These are phyloP conservation scores for Xylariaceae sp. DNA, from an alignment of 2,329 filamentous ascomycete species.

Conservation along the genomic window DNA sequence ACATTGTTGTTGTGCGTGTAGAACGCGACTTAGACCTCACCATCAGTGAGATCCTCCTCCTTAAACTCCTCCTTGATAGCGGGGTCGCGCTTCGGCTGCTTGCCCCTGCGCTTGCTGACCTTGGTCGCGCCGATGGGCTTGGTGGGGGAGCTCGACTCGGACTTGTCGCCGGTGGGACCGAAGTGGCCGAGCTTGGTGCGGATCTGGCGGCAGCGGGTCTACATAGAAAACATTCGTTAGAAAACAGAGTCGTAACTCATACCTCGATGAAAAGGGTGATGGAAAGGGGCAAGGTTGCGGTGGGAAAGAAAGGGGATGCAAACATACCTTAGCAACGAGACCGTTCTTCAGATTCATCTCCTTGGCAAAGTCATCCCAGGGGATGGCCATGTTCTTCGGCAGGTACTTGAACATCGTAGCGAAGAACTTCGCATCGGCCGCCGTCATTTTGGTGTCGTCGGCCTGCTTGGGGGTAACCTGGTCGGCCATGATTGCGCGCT, in stretches of 20 bases:
- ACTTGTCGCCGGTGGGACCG: not conserved
- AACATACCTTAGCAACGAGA: slow-evolving; percentile 20
- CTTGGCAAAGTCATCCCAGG: slow-evolving; percentile 20
- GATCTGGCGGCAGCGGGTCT: slow-evolving; percentile 13
- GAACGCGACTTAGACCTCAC: not conserved
- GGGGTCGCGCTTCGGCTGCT: not conserved
- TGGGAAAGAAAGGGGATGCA: not conserved
- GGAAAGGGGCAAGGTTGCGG: too few relatives aligned
- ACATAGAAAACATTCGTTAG: not conserved
- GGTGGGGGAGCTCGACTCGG: not conserved
- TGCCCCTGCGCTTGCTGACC: slow-evolving; percentile 9
- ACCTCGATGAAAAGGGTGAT: not conserved
- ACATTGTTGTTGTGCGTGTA: too few relatives aligned
- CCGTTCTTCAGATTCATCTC: slow-evolving; percentile 20
- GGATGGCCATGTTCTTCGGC: slow-evolving; percentile 13
- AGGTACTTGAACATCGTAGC: slow-evolving; percentile 20
- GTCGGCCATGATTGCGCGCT: slow-evolving; percentile 9
- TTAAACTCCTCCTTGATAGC: not conserved
- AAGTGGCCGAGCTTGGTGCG: slow-evolving; percentile 9
- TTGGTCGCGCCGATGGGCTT: slow-evolving; percentile 2
- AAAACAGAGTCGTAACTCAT: not conserved
- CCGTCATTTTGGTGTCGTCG: not conserved
- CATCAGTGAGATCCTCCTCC: not conserved
- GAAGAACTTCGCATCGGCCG: slow-evolving; percentile 21
- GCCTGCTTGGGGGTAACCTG: not conserved